phyloP scores from a whole-genome alignment of 2,329 filamentous ascomycete genomes.

The Clonostachys rhizophaga region DNA sequence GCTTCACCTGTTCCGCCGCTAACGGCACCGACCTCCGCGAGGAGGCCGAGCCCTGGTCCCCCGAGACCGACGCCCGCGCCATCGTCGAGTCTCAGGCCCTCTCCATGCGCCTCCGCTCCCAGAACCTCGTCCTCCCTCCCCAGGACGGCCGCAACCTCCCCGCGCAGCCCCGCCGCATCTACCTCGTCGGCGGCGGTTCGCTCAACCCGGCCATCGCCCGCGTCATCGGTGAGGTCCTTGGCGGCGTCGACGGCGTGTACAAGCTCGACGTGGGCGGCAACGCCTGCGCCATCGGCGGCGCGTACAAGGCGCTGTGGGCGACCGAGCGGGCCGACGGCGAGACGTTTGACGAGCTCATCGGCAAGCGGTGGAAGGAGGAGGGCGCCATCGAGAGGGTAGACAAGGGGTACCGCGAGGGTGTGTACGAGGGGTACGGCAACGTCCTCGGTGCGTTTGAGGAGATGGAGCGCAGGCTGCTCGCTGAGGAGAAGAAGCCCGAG shows the following conservation, averaged over 20 bases:
- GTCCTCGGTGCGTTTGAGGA: constrained; percentile 72
- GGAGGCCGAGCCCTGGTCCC: constrained; percentile 33
- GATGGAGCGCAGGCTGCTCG: constrained; percentile 66
- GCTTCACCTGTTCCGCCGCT: constrained; percentile 58
- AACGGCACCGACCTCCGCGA: constrained; percentile 46
- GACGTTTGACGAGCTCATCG: constrained; percentile 86
- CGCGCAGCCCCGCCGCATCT: constrained; percentile 81
- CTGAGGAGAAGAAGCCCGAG: constrained; percentile 15
- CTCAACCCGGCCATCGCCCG: constrained; percentile 85
- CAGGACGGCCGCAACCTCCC: constrained; percentile 45
- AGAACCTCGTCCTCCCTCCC: constrained; percentile 63
- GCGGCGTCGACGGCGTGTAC: constrained; percentile 85
- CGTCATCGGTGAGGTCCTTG: constrained; percentile 82
- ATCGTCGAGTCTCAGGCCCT: constrained; percentile 96
- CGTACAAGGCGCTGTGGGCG: constrained; percentile 95
- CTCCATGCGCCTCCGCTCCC: constrained; percentile 81
- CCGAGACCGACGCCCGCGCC: constrained; percentile 69
- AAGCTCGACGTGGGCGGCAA: constrained; percentile 92
- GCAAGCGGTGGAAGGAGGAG: constrained; percentile 78
- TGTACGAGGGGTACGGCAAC: constrained; percentile 74
- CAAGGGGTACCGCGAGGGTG: constrained; percentile 69
- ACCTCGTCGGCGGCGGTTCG: constrained; percentile 90
- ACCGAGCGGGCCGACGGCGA: constrained; percentile 64
- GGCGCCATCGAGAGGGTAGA: constrained; percentile 79
- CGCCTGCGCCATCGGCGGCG: constrained; percentile 88